These are phyloP conservation scores for Fusarium oxysporum DNA, from an alignment of 2,329 filamentous ascomycete species.

Conservation along the genomic window DNA sequence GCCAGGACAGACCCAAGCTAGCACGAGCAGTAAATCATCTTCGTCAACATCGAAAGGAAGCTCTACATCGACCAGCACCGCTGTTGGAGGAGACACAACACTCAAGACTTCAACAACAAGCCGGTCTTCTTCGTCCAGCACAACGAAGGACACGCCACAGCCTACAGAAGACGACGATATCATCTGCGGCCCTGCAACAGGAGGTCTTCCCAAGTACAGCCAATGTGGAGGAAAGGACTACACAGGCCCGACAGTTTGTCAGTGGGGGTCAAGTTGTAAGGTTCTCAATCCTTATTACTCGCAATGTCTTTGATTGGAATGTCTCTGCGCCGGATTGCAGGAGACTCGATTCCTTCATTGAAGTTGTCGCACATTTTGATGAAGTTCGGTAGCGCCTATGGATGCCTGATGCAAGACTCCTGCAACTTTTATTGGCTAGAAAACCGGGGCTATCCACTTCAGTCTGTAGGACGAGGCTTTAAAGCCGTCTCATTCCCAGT, in stretches of 20 bases:
- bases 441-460: no score
- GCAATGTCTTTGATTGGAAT: constrained; percentile 31
- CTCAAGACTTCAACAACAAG: constrained; percentile 24
- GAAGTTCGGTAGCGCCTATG: no score
- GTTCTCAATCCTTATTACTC: constrained; percentile 27
- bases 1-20: constrained; percentile 11
- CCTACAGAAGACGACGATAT: constrained; percentile 25
- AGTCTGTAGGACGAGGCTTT: no score
- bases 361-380: no score
- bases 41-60: background rate
- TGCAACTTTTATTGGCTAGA: no score
- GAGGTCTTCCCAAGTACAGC: constrained; percentile 38
- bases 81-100: constrained; percentile 7
- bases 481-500: no score
- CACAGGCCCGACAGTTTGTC: constrained; percentile 11
- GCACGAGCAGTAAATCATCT: background rate
- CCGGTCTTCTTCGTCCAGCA: background rate
- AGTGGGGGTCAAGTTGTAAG: constrained; percentile 35
- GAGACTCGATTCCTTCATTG: background rate
- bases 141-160: background rate
- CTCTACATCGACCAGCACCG: background rate
- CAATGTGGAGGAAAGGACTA: constrained; percentile 35
- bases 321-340: background rate
- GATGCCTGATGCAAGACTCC: no score
- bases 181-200: constrained; percentile 27